Conservation (phyloP, 208 protist species). For the Leishmania braziliensis region DNA sequence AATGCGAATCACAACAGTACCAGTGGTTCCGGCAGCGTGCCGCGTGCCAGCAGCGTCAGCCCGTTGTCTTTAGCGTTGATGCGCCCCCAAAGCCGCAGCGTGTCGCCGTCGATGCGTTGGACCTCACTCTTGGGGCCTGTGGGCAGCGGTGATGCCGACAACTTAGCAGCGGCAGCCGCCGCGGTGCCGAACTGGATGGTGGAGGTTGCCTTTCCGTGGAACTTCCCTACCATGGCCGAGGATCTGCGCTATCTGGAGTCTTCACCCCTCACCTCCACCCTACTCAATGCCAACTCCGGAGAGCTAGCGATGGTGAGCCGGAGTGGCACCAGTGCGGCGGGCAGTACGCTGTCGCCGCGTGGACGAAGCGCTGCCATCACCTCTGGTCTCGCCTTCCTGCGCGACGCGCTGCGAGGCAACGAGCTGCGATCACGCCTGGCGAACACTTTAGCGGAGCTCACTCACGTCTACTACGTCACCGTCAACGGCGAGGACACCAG, state of each 20-base stretch:
- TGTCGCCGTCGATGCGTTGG: slow-evolving; percentile 3
- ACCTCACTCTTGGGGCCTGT: background rate
- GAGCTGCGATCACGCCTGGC: slow-evolving; percentile 72
- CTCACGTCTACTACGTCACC: slow-evolving; percentile 71
- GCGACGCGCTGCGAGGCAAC: slow-evolving; percentile 60
- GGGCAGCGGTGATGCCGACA: background rate
- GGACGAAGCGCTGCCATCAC: slow-evolving; percentile 3
- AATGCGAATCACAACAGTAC: background rate
- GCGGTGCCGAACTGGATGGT: slow-evolving; percentile 28
- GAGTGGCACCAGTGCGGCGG: slow-evolving; percentile 1
- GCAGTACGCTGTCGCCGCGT: slow-evolving; percentile 10
- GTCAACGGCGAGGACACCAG: slow-evolving; percentile 79
- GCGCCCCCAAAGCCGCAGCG: background rate
- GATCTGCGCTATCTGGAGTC: slow-evolving; percentile 78
- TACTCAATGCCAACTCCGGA: slow-evolving; percentile 19
- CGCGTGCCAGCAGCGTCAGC: slow-evolving; percentile 9
- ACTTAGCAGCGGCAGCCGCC: background rate
- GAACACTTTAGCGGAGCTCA: slow-evolving; percentile 61
- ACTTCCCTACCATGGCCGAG: slow-evolving; percentile 35
- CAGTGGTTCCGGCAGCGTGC: background rate
- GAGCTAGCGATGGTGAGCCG: background rate
- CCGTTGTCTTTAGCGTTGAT: slow-evolving; percentile 1
- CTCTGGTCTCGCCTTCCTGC: slow-evolving; percentile 21
- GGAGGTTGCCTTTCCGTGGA: slow-evolving; percentile 58
- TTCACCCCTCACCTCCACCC: slow-evolving; percentile 32